A percentile compares a stretch with the other conserved stretches of the same genome.
phyloP scores from a whole-genome alignment of 2,329 filamentous ascomycete genomes.

The Fusarium lyarnte region DNA sequence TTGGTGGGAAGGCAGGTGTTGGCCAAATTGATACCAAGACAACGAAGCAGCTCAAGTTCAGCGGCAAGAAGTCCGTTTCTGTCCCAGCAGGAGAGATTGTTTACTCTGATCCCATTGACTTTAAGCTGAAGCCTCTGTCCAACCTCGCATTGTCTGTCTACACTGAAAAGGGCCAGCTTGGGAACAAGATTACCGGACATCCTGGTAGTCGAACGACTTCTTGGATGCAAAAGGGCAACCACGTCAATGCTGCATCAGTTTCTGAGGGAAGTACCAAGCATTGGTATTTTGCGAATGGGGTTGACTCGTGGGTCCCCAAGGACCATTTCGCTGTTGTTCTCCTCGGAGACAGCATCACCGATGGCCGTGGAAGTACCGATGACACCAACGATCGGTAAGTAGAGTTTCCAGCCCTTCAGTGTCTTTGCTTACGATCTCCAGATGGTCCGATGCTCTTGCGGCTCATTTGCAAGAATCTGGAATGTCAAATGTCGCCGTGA shows the following conservation, averaged over 20 bases:
- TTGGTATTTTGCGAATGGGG: slow-evolving; percentile 27
- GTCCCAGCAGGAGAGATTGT: slow-evolving; percentile 7
- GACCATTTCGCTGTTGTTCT: slow-evolving; percentile 26
- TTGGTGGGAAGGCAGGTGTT: slow-evolving; percentile 5
- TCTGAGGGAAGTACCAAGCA: slow-evolving; percentile 21
- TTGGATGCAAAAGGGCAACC: slow-evolving; percentile 27
- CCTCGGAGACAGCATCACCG: slow-evolving; percentile 28
- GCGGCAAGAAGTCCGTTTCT: slow-evolving; percentile 8
- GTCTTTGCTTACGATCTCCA: neutral
- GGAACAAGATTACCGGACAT: slow-evolving; percentile 25
- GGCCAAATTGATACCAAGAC: slow-evolving; percentile 15
- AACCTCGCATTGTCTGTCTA: slow-evolving; percentile 27
- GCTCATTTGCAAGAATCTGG: slow-evolving; percentile 11
- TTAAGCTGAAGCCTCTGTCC: slow-evolving; percentile 14
- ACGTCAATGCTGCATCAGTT: slow-evolving; percentile 20
- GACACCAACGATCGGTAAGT: slow-evolving; percentile 23
- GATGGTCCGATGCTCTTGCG: slow-evolving; percentile 28
- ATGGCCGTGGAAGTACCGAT: slow-evolving; percentile 29
- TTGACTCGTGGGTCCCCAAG: slow-evolving; percentile 15
- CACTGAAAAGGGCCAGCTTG: slow-evolving; percentile 14
- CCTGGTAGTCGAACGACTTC: slow-evolving; percentile 30
- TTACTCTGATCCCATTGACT: slow-evolving; percentile 20
- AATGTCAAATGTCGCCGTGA: slow-evolving; percentile 16
- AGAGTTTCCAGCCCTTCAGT: rapidly evolving
- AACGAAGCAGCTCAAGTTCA: slow-evolving; percentile 4